phyloP scores from a whole-genome alignment of 441 rosid species.

The Corymbia calophylla region DNA sequence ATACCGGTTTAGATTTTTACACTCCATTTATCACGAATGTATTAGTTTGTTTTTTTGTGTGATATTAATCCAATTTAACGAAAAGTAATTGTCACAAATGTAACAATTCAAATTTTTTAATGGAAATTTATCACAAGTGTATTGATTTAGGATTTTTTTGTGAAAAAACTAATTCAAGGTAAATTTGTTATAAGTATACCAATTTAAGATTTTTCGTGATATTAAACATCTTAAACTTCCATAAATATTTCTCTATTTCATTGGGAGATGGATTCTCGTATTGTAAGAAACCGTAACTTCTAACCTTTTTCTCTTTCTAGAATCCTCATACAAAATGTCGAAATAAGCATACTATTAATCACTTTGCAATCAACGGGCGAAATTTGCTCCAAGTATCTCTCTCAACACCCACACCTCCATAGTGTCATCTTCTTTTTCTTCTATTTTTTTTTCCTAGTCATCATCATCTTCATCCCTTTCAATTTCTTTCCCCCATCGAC shows the following conservation, averaged over 20 bases:
- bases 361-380: neutral
- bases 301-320: neutral
- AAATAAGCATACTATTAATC: neutral
- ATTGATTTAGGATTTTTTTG: too few relatives aligned
- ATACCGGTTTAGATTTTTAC: too few relatives aligned
- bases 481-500: neutral
- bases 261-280: neutral
- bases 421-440: neutral
- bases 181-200: too few relatives aligned
- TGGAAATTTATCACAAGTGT: too few relatives aligned
- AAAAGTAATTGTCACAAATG: too few relatives aligned
- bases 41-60: too few relatives aligned
- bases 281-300: neutral
- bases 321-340: rapidly evolving
- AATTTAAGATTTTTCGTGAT: too few relatives aligned
- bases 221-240: neutral
- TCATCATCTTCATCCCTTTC: neutral
- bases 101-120: too few relatives aligned
- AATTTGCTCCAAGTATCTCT: too few relatives aligned
- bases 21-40: too few relatives aligned
- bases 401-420: neutral
- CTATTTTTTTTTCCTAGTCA: neutral
- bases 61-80: too few relatives aligned
- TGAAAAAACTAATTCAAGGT: too few relatives aligned
- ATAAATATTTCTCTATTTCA: neutral